Percentiles rank a stretch among this genome's conserved stretches.
Evolutionary conservation across 2,329 filamentous ascomycete genomes (phyloP).

Genomic region (Apiospora hydei): DNA sequence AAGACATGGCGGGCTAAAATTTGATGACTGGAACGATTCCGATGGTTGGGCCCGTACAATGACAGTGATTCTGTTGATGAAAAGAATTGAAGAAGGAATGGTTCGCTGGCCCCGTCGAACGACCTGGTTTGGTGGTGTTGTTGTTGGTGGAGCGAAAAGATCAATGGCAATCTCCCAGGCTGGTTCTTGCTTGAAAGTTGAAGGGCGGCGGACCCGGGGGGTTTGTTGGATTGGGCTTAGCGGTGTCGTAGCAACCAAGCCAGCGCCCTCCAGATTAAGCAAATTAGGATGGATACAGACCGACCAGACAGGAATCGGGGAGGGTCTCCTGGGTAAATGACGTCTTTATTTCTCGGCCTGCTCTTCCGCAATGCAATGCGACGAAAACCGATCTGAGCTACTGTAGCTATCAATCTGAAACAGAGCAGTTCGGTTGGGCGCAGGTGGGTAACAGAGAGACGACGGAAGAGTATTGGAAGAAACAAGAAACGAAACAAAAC

Average conservation of each 20-base stretch:
- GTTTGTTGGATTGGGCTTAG: slow-evolving; percentile 15
- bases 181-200: slow-evolving; percentile 11
- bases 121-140: slow-evolving; percentile 9
- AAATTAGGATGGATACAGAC: slow-evolving; percentile 5
- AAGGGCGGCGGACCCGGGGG: slow-evolving; percentile 14
- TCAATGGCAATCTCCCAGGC: slow-evolving; percentile 16
- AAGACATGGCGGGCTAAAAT: slow-evolving; percentile 59
- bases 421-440: background rate
- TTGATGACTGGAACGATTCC: background rate
- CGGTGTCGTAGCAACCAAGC: slow-evolving; percentile 1
- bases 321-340: background rate
- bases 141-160: slow-evolving; percentile 18
- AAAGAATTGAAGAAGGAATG: slow-evolving; percentile 22
- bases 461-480: background rate
- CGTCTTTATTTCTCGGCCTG: slow-evolving; percentile 1
- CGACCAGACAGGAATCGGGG: background rate
- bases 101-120: slow-evolving; percentile 12
- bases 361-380: slow-evolving; percentile 10
- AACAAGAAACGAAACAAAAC: slow-evolving; percentile 6
- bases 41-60: background rate
- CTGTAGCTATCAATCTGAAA: slow-evolving; percentile 11
- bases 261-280: slow-evolving; percentile 10
- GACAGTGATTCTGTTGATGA: background rate
- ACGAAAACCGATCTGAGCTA: background rate
- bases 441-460: background rate